phyloP scores from a whole-genome alignment of 768 basidiomycete species.

The Termitomyces sp. region DNA sequence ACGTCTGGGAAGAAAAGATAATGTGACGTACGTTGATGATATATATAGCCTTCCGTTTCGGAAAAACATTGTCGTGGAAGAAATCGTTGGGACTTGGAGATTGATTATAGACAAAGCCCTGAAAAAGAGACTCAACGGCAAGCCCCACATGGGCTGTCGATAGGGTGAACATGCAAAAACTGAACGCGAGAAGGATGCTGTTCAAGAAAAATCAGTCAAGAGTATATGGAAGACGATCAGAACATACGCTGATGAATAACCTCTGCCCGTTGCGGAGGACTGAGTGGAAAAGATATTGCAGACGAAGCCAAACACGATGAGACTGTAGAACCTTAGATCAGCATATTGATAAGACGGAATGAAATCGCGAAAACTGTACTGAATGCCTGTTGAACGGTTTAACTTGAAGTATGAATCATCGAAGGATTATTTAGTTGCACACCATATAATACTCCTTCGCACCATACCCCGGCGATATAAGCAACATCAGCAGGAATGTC shows the following conservation, averaged over 20 bases:
- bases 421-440: background rate
- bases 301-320: conserved; percentile 18
- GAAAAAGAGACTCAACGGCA: conserved; percentile 18
- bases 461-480: conserved; percentile 25
- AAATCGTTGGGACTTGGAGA: conserved; percentile 12
- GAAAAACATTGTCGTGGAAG: conserved; percentile 21
- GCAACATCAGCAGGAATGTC: conserved; percentile 24
- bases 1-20: background rate
- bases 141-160: conserved; percentile 22
- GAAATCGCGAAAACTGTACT: conserved; percentile 12
- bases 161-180: conserved; percentile 19
- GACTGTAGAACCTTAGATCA: conserved; percentile 6
- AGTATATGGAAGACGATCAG: background rate
- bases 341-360: background rate
- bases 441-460: conserved; percentile 23
- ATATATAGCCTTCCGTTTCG: conserved; percentile 21
- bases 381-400: conserved; percentile 15
- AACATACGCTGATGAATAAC: conserved; percentile 14
- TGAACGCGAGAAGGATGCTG: conserved; percentile 17
- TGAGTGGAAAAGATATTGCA: conserved; percentile 17
- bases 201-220: background rate
- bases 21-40: conserved; percentile 19
- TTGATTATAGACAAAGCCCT: conserved; percentile 19
- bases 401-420: background rate
- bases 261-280: conserved; percentile 16